Conservation (phyloP, 257 asterid species). For the Jaltomata sinuosa region DNA sequence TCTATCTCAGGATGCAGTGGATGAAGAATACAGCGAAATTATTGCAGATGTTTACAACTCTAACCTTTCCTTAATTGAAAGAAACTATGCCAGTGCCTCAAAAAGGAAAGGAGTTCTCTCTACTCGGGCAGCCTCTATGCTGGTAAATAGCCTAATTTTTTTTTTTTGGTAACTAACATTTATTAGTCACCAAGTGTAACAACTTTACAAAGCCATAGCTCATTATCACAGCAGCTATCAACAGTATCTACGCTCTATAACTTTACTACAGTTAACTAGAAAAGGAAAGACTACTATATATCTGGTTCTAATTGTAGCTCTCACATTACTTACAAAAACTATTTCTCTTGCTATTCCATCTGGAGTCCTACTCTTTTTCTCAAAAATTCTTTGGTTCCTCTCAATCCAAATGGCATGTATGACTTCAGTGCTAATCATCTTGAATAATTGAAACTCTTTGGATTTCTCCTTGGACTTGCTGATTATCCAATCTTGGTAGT, state of each 20-base stretch:
- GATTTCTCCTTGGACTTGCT: neutral
- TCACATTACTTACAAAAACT: neutral
- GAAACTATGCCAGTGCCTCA: conserved; percentile 23
- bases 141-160: conserved; percentile 35
- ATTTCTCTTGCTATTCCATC: neutral
- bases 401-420: neutral
- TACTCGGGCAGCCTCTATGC: conserved; percentile 86
- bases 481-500: neutral
- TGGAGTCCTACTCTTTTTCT: neutral
- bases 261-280: neutral
- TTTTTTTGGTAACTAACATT: neutral
- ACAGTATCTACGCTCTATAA: neutral
- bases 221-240: neutral
- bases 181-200: neutral
- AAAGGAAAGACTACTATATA: neutral
- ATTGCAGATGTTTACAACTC: conserved; percentile 17
- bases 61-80: conserved; percentile 24
- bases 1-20: conserved; percentile 32
- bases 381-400: neutral
- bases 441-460: neutral
- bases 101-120: conserved; percentile 83
- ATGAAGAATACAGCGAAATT: conserved; percentile 25
- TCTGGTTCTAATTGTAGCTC: neutral
- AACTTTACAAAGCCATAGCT: neutral
- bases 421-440: neutral